These are phyloP conservation scores for Diplodia intermedia DNA, from an alignment of 2,329 filamentous ascomycete species.

Conservation along the genomic window DNA sequence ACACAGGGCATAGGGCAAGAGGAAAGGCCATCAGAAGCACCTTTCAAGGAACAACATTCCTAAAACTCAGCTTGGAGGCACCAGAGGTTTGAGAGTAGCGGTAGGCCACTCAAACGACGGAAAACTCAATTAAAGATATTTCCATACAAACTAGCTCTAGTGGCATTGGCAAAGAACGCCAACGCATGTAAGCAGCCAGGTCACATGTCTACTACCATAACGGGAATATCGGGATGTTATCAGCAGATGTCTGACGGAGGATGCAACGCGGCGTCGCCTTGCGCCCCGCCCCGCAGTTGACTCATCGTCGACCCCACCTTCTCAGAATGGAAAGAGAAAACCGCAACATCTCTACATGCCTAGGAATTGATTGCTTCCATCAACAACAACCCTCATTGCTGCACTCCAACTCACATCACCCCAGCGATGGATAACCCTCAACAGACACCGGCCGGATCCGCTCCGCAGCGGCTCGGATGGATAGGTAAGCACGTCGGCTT, in stretches of 20 bases:
- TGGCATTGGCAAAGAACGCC: neutral
- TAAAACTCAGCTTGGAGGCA: too few species aligned
- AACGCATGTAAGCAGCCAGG: neutral
- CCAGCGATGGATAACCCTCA: neutral
- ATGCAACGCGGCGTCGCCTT: neutral
- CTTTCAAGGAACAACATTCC: too few species aligned
- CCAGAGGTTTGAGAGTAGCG: too few species aligned
- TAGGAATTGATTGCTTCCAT: neutral
- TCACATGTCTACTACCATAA: neutral
- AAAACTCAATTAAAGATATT: too few species aligned
- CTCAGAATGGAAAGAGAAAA: neutral
- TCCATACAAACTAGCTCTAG: too few species aligned
- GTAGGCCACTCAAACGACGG: too few species aligned
- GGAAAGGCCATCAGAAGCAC: too few species aligned
- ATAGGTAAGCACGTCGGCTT: neutral
- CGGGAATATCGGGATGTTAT: neutral
- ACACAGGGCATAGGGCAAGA: too few species aligned
- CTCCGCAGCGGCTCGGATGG: slow-evolving; percentile 9
- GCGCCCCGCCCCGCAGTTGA: neutral
- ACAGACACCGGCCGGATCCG: neutral
- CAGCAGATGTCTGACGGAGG: neutral
- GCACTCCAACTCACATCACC: neutral
- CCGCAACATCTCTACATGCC: neutral
- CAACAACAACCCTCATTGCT: too few species aligned
- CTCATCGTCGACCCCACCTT: neutral